Evolutionary conservation across 2,329 filamentous ascomycete genomes (phyloP).

Genomic region (Colletotrichum caudatum): DNA sequence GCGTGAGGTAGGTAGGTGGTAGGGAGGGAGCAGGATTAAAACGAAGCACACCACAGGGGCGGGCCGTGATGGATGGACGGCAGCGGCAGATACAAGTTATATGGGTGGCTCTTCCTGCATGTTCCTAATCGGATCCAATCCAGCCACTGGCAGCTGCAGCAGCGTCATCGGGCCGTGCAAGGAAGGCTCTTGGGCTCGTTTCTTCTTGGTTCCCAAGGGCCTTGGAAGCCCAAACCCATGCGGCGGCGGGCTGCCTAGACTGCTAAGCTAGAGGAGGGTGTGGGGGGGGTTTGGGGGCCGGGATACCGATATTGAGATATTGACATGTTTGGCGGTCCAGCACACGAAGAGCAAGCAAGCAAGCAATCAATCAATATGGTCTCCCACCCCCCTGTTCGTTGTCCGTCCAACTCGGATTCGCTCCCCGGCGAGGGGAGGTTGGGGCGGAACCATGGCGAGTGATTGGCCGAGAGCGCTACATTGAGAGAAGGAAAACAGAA

Average conservation of each 20-base stretch:
- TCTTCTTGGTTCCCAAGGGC: constrained; percentile 4
- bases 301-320: constrained; percentile 7
- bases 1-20: not conserved
- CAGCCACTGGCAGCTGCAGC: constrained; percentile 42
- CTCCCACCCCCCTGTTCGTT: constrained; percentile 22
- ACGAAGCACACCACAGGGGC: constrained; percentile 2
- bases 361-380: no score
- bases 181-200: constrained; percentile 24
- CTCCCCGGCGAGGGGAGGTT: constrained; percentile 13
- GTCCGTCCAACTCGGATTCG: constrained; percentile 33
- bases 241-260: constrained; percentile 8
- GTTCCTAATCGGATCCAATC: constrained; percentile 30
- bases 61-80: constrained; percentile 20
- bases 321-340: constrained; percentile 14
- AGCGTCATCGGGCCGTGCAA: constrained; percentile 40
- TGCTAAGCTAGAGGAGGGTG: not conserved
- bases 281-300: constrained; percentile 10
- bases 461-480: constrained; percentile 23
- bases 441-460: not conserved
- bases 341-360: constrained; percentile 13
- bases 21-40: constrained; percentile 10
- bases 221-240: constrained; percentile 25
- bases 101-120: constrained; percentile 17
- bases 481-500: not conserved
- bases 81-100: constrained; percentile 34